Percentiles rank a stretch among this genome's conserved stretches.
phyloP scores from a whole-genome alignment of 345 rosid species.

The Melastoma malabathricum region DNA sequence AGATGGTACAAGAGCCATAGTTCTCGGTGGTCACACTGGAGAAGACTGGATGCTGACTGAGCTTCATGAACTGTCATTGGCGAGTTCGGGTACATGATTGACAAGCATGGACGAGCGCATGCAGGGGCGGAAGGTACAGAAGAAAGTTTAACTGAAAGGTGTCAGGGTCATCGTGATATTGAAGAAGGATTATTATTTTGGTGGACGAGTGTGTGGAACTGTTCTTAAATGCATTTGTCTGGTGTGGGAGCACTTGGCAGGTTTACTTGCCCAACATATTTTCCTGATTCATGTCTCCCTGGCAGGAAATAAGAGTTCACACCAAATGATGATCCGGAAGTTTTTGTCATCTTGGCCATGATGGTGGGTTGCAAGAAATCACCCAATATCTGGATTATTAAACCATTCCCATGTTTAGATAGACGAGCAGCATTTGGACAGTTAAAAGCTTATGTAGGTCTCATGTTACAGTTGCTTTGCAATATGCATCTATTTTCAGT shows the following conservation, averaged over 20 bases:
- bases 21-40: conserved; percentile 83
- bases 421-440: conserved; percentile 12
- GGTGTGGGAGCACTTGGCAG: conserved; percentile 8
- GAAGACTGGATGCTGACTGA: conserved; percentile 95
- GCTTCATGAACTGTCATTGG: conserved; percentile 66
- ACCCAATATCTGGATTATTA: conserved; percentile 7
- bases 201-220: too few relatives aligned
- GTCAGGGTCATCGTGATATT: too few relatives aligned
- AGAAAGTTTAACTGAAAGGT: conserved; percentile 4
- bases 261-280: conserved; percentile 2
- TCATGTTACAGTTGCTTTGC: too few relatives aligned
- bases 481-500: too few relatives aligned
- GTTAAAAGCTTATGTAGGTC: too few relatives aligned
- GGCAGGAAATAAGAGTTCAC: conserved; percentile 13
- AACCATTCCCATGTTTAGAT: conserved; percentile 16
- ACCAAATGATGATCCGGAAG: too few relatives aligned
- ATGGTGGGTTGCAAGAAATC: too few relatives aligned
- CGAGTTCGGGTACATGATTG: conserved; percentile 38
- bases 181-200: too few relatives aligned
- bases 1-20: conserved; percentile 77
- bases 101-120: background rate
- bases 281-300: conserved; percentile 16
- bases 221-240: conserved; percentile 7
- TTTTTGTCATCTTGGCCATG: too few relatives aligned
- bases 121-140: conserved; percentile 4